Evolutionary conservation across 352 stramenopile species (phyloP).

Genomic region (Pythium insidiosum): DNA sequence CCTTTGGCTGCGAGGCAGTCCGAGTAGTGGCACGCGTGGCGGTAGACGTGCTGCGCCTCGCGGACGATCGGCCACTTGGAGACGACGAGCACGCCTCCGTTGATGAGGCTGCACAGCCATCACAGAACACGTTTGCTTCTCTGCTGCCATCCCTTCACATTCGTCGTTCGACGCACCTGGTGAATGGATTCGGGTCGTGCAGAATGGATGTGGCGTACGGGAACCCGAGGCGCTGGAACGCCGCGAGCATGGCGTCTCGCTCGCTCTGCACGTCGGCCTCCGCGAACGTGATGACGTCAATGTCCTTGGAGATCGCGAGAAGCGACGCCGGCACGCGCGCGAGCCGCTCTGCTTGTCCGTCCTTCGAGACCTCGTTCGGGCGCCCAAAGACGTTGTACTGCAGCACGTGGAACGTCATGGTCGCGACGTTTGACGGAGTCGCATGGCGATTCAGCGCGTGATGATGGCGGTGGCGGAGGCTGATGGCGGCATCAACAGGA

Average conservation of each 20-base stretch:
- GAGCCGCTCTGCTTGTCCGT: constrained; percentile 63
- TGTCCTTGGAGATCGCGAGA: constrained; percentile 25
- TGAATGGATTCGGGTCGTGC: constrained; percentile 74
- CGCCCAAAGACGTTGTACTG: constrained; percentile 82
- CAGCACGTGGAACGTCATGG: constrained; percentile 13
- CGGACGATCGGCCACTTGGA: constrained; percentile 75
- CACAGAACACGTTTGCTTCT: too few relatives aligned
- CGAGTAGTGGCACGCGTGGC: constrained; percentile 68
- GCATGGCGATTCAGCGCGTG: too few relatives aligned
- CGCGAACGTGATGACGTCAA: constrained; percentile 76
- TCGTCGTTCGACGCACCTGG: constrained; percentile 29
- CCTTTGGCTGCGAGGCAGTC: constrained; percentile 80
- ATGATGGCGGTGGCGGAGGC: too few relatives aligned
- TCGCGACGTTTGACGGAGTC: too few relatives aligned
- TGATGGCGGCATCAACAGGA: too few relatives aligned
- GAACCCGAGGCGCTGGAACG: constrained; percentile 52
- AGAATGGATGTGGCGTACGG: constrained; percentile 58
- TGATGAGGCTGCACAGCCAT: constrained; percentile 63
- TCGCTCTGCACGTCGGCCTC: constrained; percentile 48
- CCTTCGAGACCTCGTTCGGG: constrained; percentile 54
- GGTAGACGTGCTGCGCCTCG: constrained; percentile 76
- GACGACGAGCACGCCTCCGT: constrained; percentile 73
- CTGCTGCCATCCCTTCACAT: too few relatives aligned
- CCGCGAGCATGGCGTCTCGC: constrained; percentile 44
- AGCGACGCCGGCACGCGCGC: constrained; percentile 50